Base-by-base conservation (phyloP, 352 stramenopile species). In the Aphanomyces euteiches region DNA sequence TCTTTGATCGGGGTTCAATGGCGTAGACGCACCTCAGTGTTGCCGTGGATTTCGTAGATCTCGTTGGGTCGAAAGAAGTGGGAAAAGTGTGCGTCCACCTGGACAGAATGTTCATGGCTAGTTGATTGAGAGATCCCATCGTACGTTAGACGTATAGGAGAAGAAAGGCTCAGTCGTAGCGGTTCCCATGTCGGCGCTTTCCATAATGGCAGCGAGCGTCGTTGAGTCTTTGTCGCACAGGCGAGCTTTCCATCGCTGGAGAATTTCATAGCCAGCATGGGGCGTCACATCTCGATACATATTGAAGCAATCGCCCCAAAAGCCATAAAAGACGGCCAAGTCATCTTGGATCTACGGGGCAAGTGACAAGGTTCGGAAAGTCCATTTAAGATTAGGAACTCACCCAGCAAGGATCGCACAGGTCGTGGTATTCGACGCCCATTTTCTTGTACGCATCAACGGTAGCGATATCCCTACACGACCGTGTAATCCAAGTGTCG, bases 91-190 rank as follows among this genome's bases (percentile, higher is more conserved):
- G 80, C 89, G 61, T 98, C 92, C 34, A 95, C 87, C 87, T 94
- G 15, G 45, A 64, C 60, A 12, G 8, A 43, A 64, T 10, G n/a
- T 60, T 17, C 17, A 48, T 38, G 5, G 47, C 54, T 28, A 4
- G 50, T 40, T 45, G 28, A 19, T 53, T 15, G 19, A 34, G 7
- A 39, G 12, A 38, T 53, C 74, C 45, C 7, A 28, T 17, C 15
- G 3, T 75, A 97, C 90, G 75, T 98, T 98, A 7, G 87, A 96
- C 2, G 90, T 98, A 77, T 96, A 98, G 72, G 95, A 63, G 73
- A 96, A 98, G 73, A 97, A 97, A 12, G 86, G 83, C 12, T 85
- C 78, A 61, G 73, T 80, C 2, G 84, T 85, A 48, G 89, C 72
- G 19, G 10, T 41, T 6, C 66, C 72, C 47, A 48, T 64, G 36